phyloP scores from a whole-genome alignment of 768 basidiomycete species.

The Favolaschia claudopus region DNA sequence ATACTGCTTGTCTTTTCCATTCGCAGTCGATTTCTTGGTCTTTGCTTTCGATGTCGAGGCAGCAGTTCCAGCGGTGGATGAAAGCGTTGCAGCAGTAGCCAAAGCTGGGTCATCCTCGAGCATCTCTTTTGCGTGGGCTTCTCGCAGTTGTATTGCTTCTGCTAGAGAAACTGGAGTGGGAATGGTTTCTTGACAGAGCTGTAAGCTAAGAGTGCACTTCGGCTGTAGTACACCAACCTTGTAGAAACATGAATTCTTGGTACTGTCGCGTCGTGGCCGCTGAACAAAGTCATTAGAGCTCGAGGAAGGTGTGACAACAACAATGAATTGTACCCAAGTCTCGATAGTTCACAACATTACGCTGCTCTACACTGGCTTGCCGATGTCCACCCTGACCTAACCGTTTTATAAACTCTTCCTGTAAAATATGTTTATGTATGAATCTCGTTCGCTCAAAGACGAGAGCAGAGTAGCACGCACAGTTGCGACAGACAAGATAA shows the following conservation, averaged over 20 bases:
- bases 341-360: constrained; percentile 67
- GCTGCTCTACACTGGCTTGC: constrained; percentile 65
- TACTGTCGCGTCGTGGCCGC: constrained; percentile 67
- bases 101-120: constrained; percentile 68
- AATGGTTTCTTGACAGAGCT: constrained; percentile 61
- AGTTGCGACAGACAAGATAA: constrained; percentile 78
- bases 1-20: constrained; percentile 44
- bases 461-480: constrained; percentile 46
- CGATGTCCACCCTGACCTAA: constrained; percentile 74
- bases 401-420: constrained; percentile 90
- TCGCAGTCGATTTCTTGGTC: constrained; percentile 41
- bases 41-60: constrained; percentile 42
- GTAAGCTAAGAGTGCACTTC: constrained; percentile 17
- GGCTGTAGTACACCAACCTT: no score
- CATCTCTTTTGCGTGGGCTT: constrained; percentile 59
- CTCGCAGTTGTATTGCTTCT: constrained; percentile 66
- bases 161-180: constrained; percentile 65
- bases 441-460: no score
- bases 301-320: constrained; percentile 7
- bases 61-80: constrained; percentile 23
- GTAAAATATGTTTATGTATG: no score
- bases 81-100: constrained; percentile 36
- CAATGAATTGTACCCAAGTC: constrained; percentile 67
- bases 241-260: constrained; percentile 77
- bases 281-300: constrained; percentile 35